A percentile compares a stretch with the other conserved stretches of the same genome.
Evolutionary conservation across 83 land plant genomes (phyloP).

Genomic region (Isoetes engelmannii): DNA sequence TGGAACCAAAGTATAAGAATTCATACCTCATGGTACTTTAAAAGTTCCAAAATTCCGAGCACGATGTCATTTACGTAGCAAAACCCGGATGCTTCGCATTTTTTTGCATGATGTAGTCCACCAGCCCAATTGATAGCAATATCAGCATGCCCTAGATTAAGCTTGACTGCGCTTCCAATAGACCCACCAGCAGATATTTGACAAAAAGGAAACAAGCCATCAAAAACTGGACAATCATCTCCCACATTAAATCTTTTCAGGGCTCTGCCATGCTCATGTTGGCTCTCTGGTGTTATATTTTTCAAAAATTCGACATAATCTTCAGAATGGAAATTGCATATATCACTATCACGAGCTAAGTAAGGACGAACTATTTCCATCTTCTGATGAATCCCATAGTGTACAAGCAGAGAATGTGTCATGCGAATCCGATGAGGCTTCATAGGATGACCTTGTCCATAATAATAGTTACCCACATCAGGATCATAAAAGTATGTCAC

Average conservation of each 20-base stretch:
- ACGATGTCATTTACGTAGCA: constrained; percentile 15
- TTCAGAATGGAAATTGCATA: constrained; percentile 17
- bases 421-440: constrained; percentile 19
- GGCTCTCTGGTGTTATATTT: constrained; percentile 10
- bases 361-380: constrained; percentile 13
- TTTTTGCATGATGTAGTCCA: constrained; percentile 2
- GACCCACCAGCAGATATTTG: background rate
- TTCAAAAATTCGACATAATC: constrained; percentile 9
- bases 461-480: constrained; percentile 19
- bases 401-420: constrained; percentile 15
- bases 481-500: constrained; percentile 20
- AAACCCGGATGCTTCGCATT: constrained; percentile 18
- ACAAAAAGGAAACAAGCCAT: background rate
- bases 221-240: background rate
- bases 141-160: background rate
- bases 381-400: constrained; percentile 17
- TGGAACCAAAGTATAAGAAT: too few relatives aligned
- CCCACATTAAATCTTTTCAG: constrained; percentile 14
- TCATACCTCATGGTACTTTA: constrained; percentile 1
- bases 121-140: constrained; percentile 1
- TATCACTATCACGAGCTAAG: constrained; percentile 12
- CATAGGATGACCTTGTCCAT: constrained; percentile 20
- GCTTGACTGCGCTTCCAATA: background rate
- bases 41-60: background rate
- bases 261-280: constrained; percentile 9